Conservation (phyloP, 305 asterid species). For the Euphrasia arctica region DNA sequence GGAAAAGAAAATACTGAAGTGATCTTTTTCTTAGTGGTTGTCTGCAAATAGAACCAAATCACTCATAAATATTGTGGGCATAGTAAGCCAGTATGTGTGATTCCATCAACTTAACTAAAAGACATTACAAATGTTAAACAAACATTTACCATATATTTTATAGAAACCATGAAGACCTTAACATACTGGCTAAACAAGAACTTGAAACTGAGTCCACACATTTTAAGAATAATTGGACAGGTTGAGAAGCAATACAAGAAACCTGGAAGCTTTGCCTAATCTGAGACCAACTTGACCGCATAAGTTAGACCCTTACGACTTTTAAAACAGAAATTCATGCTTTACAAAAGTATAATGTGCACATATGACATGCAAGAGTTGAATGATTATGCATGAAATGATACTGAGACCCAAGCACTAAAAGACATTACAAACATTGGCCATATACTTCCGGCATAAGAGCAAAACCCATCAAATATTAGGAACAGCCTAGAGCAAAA, state of each 20-base stretch:
- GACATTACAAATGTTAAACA: no score
- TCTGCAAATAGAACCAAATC: slow-evolving; percentile 55
- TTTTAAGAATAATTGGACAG: slow-evolving; percentile 3
- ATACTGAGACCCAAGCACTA: slow-evolving; percentile 18
- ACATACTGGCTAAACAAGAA: slow-evolving; percentile 18
- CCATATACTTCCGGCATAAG: slow-evolving; percentile 9
- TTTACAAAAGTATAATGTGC: slow-evolving; percentile 3
- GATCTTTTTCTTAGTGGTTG: slow-evolving; percentile 91
- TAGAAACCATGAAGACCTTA: slow-evolving; percentile 11
- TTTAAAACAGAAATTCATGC: slow-evolving; percentile 20
- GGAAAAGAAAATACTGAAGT: slow-evolving; percentile 90
- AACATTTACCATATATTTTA: neutral
- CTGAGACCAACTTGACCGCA: slow-evolving; percentile 10
- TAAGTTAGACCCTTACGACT: slow-evolving; percentile 9
- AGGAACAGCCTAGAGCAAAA: slow-evolving; percentile 16
- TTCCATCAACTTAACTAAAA: slow-evolving; percentile 22
- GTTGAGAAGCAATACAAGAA: slow-evolving; percentile 21
- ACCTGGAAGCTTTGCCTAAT: slow-evolving; percentile 17
- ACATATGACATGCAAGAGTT: slow-evolving; percentile 15
- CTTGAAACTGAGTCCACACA: slow-evolving; percentile 19
- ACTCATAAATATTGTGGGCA: slow-evolving; percentile 25
- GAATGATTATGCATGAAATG: neutral
- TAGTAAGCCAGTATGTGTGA: slow-evolving; percentile 19
- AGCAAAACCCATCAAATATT: no score
- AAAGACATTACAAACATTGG: slow-evolving; percentile 12